Evolutionary conservation across 2,329 filamentous ascomycete species (phyloP).

Genomic region (Raffaelea albimanens): DNA sequence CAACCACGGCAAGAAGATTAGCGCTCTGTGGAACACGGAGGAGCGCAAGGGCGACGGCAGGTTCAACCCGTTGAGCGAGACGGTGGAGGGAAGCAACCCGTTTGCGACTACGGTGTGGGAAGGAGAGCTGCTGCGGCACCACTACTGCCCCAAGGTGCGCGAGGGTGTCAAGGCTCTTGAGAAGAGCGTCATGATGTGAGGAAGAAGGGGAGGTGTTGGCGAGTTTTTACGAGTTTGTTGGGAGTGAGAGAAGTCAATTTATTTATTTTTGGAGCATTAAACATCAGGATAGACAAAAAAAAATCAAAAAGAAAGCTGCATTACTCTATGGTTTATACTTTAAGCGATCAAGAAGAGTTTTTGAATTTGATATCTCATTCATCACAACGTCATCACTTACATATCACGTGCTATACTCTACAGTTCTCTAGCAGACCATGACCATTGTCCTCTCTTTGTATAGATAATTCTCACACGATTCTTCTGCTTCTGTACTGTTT

Average conservation of each 20-base stretch:
- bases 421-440: no score
- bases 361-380: no score
- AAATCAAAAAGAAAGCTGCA: not conserved
- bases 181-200: slow-evolving; percentile 41
- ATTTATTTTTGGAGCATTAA: not conserved
- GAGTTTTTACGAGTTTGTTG: not conserved
- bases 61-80: slow-evolving; percentile 63
- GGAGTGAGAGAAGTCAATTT: not conserved
- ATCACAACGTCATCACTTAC: no score
- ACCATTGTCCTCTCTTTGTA: no score
- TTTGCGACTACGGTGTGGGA: slow-evolving; percentile 91
- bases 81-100: slow-evolving; percentile 79
- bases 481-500: no score
- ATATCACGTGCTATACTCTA: no score
- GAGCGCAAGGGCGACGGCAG: slow-evolving; percentile 85
- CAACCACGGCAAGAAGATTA: slow-evolving; percentile 73
- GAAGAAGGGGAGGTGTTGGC: not conserved
- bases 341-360: no score
- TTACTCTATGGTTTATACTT: no score
- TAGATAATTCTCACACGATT: no score
- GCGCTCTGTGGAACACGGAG: slow-evolving; percentile 86
- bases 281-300: not conserved
- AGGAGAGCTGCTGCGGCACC: slow-evolving; percentile 72
- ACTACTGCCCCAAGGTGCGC: slow-evolving; percentile 80
- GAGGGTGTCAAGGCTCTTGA: slow-evolving; percentile 64